A percentile compares a stretch with the other conserved stretches of the same genome.
Conservation (phyloP, 805 yeast genomes). For the Zygotorulaspora florentina region DNA sequence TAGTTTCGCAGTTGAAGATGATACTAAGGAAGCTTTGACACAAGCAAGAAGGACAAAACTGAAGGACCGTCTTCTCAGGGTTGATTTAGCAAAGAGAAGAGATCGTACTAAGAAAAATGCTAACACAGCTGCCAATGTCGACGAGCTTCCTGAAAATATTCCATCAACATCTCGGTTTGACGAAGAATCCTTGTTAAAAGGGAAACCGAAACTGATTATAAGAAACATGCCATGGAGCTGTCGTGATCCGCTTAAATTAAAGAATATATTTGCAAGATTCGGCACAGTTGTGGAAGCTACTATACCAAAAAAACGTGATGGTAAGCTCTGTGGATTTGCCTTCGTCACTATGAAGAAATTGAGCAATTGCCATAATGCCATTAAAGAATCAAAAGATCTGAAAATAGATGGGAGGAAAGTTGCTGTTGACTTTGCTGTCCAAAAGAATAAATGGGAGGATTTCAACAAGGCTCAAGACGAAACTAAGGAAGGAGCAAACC, state of each 20-base stretch:
- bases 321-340: constrained; percentile 91
- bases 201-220: constrained; percentile 81
- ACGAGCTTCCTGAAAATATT: constrained; percentile 9
- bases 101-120: constrained; percentile 52
- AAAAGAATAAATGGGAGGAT: constrained; percentile 77
- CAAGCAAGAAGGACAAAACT: constrained; percentile 64
- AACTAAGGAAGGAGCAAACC: constrained; percentile 38
- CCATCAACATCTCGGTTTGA: constrained; percentile 16
- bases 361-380: constrained; percentile 73
- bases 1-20: constrained; percentile 80
- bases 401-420: constrained; percentile 87
- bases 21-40: constrained; percentile 69
- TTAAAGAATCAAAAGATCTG: constrained; percentile 67
- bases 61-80: constrained; percentile 59
- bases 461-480: constrained; percentile 45
- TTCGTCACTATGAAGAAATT: constrained; percentile 85
- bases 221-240: constrained; percentile 97
- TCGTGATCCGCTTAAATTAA: constrained; percentile 67
- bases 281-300: constrained; percentile 87
- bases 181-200: constrained; percentile 52
- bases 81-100: constrained; percentile 90
- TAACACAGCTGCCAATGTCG: constrained; percentile 6
- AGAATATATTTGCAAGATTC: constrained; percentile 63
- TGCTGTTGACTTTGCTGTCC: constrained; percentile 90
- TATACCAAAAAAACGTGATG: constrained; percentile 83